Percentiles rank a stretch among this genome's conserved stretches.
phyloP scores from a whole-genome alignment of 495 filamentous ascomycete genomes.

The Aspergillus sclerotiicarbonarius region DNA sequence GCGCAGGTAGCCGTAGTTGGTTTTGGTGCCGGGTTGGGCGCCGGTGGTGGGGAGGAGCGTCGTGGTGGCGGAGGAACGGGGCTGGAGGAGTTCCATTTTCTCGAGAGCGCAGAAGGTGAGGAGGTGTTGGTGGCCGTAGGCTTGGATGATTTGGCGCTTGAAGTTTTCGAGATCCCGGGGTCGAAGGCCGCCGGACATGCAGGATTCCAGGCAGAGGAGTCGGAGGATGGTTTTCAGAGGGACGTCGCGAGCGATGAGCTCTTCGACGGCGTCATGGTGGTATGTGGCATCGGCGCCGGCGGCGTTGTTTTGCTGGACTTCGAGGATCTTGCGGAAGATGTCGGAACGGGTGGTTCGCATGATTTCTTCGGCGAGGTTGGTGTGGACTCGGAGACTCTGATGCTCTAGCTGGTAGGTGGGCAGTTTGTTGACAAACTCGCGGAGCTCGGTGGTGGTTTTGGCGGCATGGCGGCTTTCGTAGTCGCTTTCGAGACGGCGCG shows the following conservation, averaged over 20 bases:
- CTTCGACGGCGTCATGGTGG: slow-evolving; percentile 87
- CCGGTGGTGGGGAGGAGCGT: slow-evolving; percentile 67
- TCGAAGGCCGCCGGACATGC: slow-evolving; percentile 83
- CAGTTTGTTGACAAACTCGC: slow-evolving; percentile 87
- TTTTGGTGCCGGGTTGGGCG: slow-evolving; percentile 60
- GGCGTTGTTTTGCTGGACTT: slow-evolving; percentile 95
- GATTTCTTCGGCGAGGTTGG: slow-evolving; percentile 89
- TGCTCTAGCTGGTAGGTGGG: slow-evolving; percentile 93
- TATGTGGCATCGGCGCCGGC: slow-evolving; percentile 83
- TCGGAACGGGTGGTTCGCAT: slow-evolving; percentile 86
- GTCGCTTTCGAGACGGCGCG: slow-evolving; percentile 79
- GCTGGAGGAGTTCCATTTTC: slow-evolving; percentile 79
- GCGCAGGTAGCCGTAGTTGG: slow-evolving; percentile 85
- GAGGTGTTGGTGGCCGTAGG: slow-evolving; percentile 92
- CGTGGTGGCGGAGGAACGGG: slow-evolving; percentile 64
- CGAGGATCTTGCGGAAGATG: slow-evolving; percentile 79
- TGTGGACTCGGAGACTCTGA: slow-evolving; percentile 86
- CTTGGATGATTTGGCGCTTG: slow-evolving; percentile 82
- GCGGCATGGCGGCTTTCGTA: slow-evolving; percentile 87
- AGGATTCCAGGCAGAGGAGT: slow-evolving; percentile 86
- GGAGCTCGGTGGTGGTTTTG: slow-evolving; percentile 84
- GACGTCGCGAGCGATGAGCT: slow-evolving; percentile 83
- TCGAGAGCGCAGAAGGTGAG: slow-evolving; percentile 87
- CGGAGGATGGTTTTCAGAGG: slow-evolving; percentile 78
- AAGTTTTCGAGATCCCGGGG: slow-evolving; percentile 84